These are phyloP conservation scores for Hygrophorus russula DNA, from an alignment of 768 basidiomycete genomes.

Conservation along the genomic window DNA sequence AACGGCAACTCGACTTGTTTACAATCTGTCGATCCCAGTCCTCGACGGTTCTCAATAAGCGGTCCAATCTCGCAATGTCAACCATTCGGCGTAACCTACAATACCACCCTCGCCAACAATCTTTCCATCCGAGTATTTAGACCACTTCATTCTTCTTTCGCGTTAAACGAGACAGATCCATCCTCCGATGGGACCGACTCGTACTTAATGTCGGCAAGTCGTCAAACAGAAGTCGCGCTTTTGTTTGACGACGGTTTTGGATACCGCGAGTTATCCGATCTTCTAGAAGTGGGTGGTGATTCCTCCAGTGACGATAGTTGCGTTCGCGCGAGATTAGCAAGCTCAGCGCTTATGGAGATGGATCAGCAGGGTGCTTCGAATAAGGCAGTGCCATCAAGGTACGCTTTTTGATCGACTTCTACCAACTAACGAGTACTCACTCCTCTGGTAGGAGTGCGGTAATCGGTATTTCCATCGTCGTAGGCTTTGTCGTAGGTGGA, in stretches of 20 bases:
- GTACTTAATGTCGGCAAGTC: constrained; percentile 29
- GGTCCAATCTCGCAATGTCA: constrained; percentile 34
- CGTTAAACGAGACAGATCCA: constrained; percentile 16
- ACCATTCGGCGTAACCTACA: constrained; percentile 32
- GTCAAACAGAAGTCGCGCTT: constrained; percentile 29
- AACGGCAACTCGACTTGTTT: constrained; percentile 31
- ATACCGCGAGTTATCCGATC: constrained; percentile 27
- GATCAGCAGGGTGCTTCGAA: neutral
- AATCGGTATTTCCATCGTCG: constrained; percentile 33
- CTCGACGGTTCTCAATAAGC: constrained; percentile 21
- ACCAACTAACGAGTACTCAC: neutral
- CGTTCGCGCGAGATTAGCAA: constrained; percentile 4
- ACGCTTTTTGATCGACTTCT: neutral
- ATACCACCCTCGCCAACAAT: constrained; percentile 19
- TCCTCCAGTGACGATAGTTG: constrained; percentile 14
- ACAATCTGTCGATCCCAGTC: constrained; percentile 7
- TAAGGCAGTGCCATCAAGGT: constrained; percentile 4
- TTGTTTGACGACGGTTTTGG: constrained; percentile 30
- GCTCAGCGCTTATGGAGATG: neutral
- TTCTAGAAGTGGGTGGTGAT: constrained; percentile 29
- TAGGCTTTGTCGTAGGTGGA: constrained; percentile 23
- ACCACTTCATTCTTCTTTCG: constrained; percentile 21
- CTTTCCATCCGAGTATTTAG: constrained; percentile 28
- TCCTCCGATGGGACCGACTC: constrained; percentile 22
- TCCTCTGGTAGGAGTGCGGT: constrained; percentile 25